These are phyloP conservation scores for Cladosporium phlei DNA, from an alignment of 2,329 filamentous ascomycete species.

Conservation along the genomic window DNA sequence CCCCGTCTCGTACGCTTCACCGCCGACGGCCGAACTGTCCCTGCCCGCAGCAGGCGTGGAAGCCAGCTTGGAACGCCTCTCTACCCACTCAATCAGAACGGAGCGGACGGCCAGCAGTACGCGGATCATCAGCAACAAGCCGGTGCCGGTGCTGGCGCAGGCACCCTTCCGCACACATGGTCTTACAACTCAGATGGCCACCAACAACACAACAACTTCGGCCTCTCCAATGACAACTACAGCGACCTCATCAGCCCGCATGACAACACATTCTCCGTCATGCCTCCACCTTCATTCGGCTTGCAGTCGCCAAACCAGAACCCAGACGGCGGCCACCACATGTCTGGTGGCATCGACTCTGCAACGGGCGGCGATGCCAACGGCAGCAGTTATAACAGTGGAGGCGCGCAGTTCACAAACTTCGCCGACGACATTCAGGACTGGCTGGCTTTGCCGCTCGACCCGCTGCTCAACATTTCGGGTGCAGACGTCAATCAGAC, in stretches of 20 bases:
- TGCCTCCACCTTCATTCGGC: slow-evolving; percentile 44
- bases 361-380: slow-evolving; percentile 22
- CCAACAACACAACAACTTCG: slow-evolving; percentile 33
- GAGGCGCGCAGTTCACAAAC: slow-evolving; percentile 17
- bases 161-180: slow-evolving; percentile 17
- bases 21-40: slow-evolving; percentile 36
- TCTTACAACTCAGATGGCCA: neutral
- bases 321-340: slow-evolving; percentile 25
- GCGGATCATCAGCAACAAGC: neutral
- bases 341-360: slow-evolving; percentile 25
- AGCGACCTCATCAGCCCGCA: slow-evolving; percentile 32
- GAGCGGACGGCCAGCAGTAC: neutral
- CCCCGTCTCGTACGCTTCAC: slow-evolving; percentile 63
- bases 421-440: slow-evolving; percentile 40
- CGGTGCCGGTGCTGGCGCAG: slow-evolving; percentile 1
- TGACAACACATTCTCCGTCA: slow-evolving; percentile 40
- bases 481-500: slow-evolving; percentile 54
- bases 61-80: slow-evolving; percentile 13
- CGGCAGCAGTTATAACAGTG: slow-evolving; percentile 17
- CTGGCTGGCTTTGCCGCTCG: slow-evolving; percentile 59
- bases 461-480: slow-evolving; percentile 55
- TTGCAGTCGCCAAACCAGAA: slow-evolving; percentile 24
- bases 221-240: slow-evolving; percentile 42
- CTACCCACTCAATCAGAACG: slow-evolving; percentile 2
- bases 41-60: slow-evolving; percentile 15